phyloP scores from a whole-genome alignment of 148 eudicot species.

The Cornus controversa region DNA sequence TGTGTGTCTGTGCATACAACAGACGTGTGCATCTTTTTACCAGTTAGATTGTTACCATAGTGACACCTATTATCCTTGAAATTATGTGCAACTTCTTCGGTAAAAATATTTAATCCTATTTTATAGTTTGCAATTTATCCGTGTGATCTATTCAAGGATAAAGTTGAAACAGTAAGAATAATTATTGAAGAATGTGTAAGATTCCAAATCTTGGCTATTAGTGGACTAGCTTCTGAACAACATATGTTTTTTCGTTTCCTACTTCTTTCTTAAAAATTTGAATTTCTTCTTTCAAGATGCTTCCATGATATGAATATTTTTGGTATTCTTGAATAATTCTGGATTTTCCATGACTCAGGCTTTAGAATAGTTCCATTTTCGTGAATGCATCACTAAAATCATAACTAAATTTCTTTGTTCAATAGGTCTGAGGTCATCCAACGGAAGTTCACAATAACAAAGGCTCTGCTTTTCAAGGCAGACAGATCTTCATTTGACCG shows the following conservation, averaged over 20 bases:
- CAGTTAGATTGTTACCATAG: not conserved
- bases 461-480: conserved; percentile 63
- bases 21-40: not conserved
- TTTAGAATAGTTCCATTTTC: not conserved
- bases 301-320: not conserved
- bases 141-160: not conserved
- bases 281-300: not conserved
- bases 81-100: not conserved
- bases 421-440: conserved; percentile 61
- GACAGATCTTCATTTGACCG: conserved; percentile 79
- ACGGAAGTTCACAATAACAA: conserved; percentile 65
- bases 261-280: not conserved
- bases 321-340: not conserved
- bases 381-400: not conserved
- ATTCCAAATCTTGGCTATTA: too few species aligned
- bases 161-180: too few species aligned
- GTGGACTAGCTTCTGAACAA: not conserved
- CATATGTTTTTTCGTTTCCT: not conserved
- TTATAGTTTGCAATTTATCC: not conserved
- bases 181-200: not conserved
- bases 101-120: not conserved
- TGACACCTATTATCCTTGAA: not conserved
- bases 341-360: not conserved
- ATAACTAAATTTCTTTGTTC: not conserved
- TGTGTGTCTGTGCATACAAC: not conserved